Conservation (phyloP, 1,139 yeast genomes). For the Lodderomyces beijingensis region DNA sequence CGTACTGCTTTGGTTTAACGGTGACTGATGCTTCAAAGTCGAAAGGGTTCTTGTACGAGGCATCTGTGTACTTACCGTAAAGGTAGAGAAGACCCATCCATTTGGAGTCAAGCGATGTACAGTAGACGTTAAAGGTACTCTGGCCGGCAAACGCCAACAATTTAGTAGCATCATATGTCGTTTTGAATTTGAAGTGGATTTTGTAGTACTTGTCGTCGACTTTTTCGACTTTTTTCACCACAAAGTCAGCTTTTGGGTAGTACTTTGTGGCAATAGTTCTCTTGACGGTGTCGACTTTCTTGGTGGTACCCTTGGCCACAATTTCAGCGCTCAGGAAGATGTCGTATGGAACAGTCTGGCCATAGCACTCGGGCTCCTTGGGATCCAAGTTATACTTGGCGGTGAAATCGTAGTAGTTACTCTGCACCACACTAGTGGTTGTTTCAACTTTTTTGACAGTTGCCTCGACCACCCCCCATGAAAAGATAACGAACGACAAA, state of each 20-base stretch:
- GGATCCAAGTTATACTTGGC: not conserved
- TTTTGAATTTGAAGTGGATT: not conserved
- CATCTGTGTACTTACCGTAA: constrained; percentile 1
- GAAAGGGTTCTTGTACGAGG: constrained; percentile 2
- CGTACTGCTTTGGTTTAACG: constrained; percentile 17
- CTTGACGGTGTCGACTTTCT: not conserved
- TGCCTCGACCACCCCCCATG: not conserved
- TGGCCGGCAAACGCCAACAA: not conserved
- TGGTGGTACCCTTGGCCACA: not conserved
- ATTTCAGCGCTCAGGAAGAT: not conserved
- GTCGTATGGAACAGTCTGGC: not conserved
- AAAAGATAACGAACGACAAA: not conserved
- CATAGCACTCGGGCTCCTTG: not conserved
- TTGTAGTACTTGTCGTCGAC: constrained; percentile 1
- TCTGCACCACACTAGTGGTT: not conserved
- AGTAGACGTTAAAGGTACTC: not conserved
- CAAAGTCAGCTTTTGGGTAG: constrained; percentile 2
- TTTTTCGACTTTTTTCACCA: constrained; percentile 1
- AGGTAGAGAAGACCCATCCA: not conserved
- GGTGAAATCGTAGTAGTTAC: not conserved
- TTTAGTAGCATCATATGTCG: not conserved
- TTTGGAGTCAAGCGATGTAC: not conserved
- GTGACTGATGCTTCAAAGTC: constrained; percentile 15
- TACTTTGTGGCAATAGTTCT: not conserved
- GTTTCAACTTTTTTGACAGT: not conserved